Evolutionary conservation across 495 filamentous ascomycete genomes (phyloP), one percentile per base, ranked within the genome.

Genomic region (Physcia stellaris): DNA sequence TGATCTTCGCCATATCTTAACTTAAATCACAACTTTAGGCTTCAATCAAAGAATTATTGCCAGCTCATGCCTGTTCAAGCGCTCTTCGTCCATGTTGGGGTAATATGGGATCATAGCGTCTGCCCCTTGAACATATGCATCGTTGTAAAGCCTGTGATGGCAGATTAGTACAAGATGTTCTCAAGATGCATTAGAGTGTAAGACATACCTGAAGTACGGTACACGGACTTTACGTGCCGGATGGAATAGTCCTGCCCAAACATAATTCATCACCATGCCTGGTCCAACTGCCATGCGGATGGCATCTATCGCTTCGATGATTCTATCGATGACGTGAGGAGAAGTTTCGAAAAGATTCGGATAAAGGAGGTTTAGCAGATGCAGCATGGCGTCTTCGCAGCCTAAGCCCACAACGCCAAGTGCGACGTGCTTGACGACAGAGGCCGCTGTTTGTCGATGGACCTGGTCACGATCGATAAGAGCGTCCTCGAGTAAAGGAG

Each of bases 331-430:
- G 45, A 99, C 92, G 68, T 99, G 92, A 6, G 92, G 92, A 44
- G 79, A 86, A 2, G 92, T 99, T 62, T 99, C 92, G 63, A 95
- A 99, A 49, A 99, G 71, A 55, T 99, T 99, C 12, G 92, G 92
- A 59, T 85, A 94, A 9, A 96, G 72, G 11, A 99, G 67, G 57
- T 96, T 96, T 40, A 99, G 78, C 9, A 99, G 71, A 66, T 99
- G 92, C 32, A 96, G 66, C 86, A 96, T 95, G 19, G 90, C 90
- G 57, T 99, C 92, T 61, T 99, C 92, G 57, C 86, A 94, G n/a
- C 90, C 92, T 16, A 99, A 66, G 21, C 92, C 92, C 35, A 95
- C 88, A 15, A 95, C 86, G 29, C 92, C 92, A 3, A 96, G 73
- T 2, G 92, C 92, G 37, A 99, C 79, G 49, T 99, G 92, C 63